Evolutionary conservation across 345 rosid species (phyloP).

Genomic region (Linum trigynum): DNA sequence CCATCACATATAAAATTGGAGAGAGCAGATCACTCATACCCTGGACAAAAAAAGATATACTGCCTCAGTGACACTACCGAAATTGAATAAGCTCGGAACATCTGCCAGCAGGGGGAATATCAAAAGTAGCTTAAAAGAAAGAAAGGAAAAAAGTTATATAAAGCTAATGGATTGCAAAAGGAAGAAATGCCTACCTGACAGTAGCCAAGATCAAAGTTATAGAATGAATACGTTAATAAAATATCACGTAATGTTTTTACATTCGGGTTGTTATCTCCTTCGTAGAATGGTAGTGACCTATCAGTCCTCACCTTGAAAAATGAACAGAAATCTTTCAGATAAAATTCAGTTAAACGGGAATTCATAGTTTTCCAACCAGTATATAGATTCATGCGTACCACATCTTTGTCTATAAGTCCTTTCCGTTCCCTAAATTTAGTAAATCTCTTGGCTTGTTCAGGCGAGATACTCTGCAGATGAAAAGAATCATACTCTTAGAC

Average conservation of each 20-base stretch:
- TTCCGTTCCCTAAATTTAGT: constrained; percentile 91
- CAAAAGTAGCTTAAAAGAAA: too few species aligned
- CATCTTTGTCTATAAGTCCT: constrained; percentile 86
- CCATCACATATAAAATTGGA: constrained; percentile 81
- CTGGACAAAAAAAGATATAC: constrained; percentile 21
- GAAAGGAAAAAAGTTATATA: too few species aligned
- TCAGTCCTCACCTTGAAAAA: constrained; percentile 86
- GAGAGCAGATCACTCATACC: constrained; percentile 96
- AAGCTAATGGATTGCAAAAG: background rate
- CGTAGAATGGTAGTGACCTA: constrained; percentile 62
- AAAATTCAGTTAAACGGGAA: constrained; percentile 3
- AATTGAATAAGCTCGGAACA: background rate
- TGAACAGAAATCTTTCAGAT: background rate
- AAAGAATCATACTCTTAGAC: background rate
- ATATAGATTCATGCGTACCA: constrained; percentile 45
- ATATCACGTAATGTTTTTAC: constrained; percentile 72
- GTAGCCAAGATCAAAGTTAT: constrained; percentile 95
- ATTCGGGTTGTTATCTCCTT: constrained; percentile 86
- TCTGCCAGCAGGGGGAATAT: background rate
- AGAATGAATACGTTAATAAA: constrained; percentile 83
- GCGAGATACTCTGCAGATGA: constrained; percentile 66
- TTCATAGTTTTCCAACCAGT: too few species aligned
- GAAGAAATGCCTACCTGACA: constrained; percentile 64
- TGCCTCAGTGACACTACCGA: background rate
- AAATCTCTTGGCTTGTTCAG: constrained; percentile 89